A percentile compares a stretch with the other conserved stretches of the same genome.
These are phyloP conservation scores for Leishmania amazonensis DNA, from an alignment of 208 protist genomes.

Conservation along the genomic window DNA sequence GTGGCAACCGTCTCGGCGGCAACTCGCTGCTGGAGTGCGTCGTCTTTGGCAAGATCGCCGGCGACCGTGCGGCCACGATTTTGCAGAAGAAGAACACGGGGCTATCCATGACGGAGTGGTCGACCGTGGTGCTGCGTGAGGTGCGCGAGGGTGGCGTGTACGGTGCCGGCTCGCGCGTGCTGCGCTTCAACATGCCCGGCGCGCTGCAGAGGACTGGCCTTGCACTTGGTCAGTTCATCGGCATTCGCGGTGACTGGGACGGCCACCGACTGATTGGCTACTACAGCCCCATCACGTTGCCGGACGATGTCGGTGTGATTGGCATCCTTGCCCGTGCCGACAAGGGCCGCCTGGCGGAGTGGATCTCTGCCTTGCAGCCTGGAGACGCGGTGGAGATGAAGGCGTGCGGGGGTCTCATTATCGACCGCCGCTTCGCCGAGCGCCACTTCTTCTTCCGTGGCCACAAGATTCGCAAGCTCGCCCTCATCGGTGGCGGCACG, in stretches of 20 bases:
- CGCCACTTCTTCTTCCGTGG: constrained; percentile 64
- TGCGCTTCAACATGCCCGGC: constrained; percentile 77
- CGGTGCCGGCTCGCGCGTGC: constrained; percentile 50
- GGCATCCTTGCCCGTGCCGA: constrained; percentile 62
- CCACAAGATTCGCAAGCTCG: constrained; percentile 56
- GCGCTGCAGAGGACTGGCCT: constrained; percentile 74
- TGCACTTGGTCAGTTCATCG: constrained; percentile 77
- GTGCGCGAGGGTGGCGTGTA: constrained; percentile 46
- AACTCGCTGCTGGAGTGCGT: constrained; percentile 95
- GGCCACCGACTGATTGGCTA: constrained; percentile 58
- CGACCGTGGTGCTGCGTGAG: constrained; percentile 51
- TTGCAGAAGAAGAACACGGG: constrained; percentile 53
- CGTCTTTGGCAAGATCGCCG: constrained; percentile 75
- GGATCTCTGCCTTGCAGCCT: constrained; percentile 62
- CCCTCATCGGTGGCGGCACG: constrained; percentile 80
- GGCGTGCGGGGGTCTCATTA: constrained; percentile 60
- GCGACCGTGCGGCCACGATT: constrained; percentile 69
- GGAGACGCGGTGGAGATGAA: constrained; percentile 83
- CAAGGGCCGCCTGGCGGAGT: constrained; percentile 57
- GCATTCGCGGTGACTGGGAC: constrained; percentile 56
- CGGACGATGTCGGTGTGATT: constrained; percentile 68
- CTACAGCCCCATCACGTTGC: constrained; percentile 80
- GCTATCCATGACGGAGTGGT: constrained; percentile 47
- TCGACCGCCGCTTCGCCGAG: constrained; percentile 48
- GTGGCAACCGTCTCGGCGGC: constrained; percentile 95